A percentile compares a stretch with the other conserved stretches of the same genome.
These are phyloP conservation scores for Panaeolus papilionaceus DNA, from an alignment of 768 basidiomycete genomes.

Conservation along the genomic window DNA sequence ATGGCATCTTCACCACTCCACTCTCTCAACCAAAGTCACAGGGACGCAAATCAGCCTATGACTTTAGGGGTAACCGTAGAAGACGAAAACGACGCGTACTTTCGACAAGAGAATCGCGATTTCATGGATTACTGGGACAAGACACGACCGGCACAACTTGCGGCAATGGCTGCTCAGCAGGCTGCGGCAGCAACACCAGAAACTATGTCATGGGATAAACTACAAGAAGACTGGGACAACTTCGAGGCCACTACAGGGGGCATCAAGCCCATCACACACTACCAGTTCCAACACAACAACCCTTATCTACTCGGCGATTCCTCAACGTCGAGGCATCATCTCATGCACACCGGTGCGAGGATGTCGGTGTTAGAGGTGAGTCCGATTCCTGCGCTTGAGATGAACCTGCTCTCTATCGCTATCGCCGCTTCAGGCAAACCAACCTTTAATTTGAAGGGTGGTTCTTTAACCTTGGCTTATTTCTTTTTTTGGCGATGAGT, in stretches of 20 bases:
- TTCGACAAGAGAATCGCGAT: conserved; percentile 73
- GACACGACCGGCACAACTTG: conserved; percentile 32
- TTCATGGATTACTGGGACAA: conserved; percentile 66
- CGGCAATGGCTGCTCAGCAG: conserved; percentile 20
- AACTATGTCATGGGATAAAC: conserved; percentile 58
- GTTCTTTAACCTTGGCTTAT: conserved; percentile 4
- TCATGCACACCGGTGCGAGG: conserved; percentile 40
- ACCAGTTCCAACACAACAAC: conserved; percentile 80
- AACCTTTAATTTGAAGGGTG: conserved; percentile 20
- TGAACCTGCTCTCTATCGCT: not conserved
- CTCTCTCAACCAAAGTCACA: not conserved
- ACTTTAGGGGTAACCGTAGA: conserved; percentile 27
- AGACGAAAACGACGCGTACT: conserved; percentile 70
- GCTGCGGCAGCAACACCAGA: conserved; percentile 30
- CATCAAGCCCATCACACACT: conserved; percentile 58
- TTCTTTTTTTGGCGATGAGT: not conserved
- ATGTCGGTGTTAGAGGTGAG: conserved; percentile 51
- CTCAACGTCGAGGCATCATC: conserved; percentile 57
- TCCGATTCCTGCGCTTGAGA: conserved; percentile 9
- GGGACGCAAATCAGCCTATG: not conserved
- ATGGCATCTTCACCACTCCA: conserved; percentile 8
- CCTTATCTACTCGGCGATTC: conserved; percentile 76
- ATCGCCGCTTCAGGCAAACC: conserved; percentile 19
- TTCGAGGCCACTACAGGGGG: conserved; percentile 79
- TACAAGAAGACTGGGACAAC: conserved; percentile 82